phyloP scores from a whole-genome alignment of 2,329 filamentous ascomycete species.

The Ilyonectria robusta region DNA sequence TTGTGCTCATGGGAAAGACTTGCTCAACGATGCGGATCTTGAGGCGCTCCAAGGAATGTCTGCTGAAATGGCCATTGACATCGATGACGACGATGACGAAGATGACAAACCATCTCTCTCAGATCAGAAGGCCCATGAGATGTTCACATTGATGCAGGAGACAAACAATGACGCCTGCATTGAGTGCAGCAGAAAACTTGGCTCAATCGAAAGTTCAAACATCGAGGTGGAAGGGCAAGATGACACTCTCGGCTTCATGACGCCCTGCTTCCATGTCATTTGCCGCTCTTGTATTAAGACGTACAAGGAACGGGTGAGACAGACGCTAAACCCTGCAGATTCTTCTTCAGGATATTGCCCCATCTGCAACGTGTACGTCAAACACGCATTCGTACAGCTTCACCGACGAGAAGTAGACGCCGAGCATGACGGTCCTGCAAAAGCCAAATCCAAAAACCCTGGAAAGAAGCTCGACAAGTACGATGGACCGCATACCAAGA shows the following conservation, averaged over 20 bases:
- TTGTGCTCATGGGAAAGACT: slow-evolving; percentile 93
- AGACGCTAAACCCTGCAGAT: slow-evolving; percentile 54
- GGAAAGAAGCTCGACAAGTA: slow-evolving; percentile 79
- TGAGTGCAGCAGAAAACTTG: slow-evolving; percentile 77
- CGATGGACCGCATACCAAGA: slow-evolving; percentile 92
- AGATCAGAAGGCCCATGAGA: slow-evolving; percentile 84
- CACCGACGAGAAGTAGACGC: slow-evolving; percentile 71
- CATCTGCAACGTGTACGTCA: slow-evolving; percentile 76
- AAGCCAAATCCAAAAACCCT: slow-evolving; percentile 49
- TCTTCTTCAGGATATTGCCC: slow-evolving; percentile 71
- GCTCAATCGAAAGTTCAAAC: slow-evolving; percentile 67
- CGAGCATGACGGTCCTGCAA: slow-evolving; percentile 68
- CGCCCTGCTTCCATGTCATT: slow-evolving; percentile 88
- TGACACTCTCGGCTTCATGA: slow-evolving; percentile 82
- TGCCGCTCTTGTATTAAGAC: slow-evolving; percentile 80
- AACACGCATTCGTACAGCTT: slow-evolving; percentile 77
- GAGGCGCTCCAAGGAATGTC: slow-evolving; percentile 84
- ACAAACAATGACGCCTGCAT: slow-evolving; percentile 83
- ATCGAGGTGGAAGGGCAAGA: slow-evolving; percentile 72
- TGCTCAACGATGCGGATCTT: slow-evolving; percentile 87
- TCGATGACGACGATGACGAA: slow-evolving; percentile 85
- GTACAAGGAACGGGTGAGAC: slow-evolving; percentile 68
- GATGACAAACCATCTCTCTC: slow-evolving; percentile 70
- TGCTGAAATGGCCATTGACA: slow-evolving; percentile 88
- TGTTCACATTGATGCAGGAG: slow-evolving; percentile 87